phyloP scores from a whole-genome alignment of 1,284 basidiomycete genomes.

The Apiotrichum akiyoshidainum region DNA sequence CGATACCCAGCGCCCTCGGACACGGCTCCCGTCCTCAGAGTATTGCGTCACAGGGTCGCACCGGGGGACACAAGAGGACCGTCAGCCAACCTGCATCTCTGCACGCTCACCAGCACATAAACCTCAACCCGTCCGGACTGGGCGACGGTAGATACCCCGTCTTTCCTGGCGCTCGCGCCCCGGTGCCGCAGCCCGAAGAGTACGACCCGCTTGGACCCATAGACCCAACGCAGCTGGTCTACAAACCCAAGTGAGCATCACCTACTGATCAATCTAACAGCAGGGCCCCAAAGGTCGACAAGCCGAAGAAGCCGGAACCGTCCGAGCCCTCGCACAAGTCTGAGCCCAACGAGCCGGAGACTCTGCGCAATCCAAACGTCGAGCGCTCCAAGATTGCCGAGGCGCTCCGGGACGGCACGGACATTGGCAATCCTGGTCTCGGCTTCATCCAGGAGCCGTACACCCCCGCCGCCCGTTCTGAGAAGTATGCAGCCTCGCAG shows the following conservation, averaged over 20 bases:
- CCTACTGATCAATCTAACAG: neutral
- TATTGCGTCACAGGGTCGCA: neutral
- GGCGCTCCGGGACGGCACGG: neutral
- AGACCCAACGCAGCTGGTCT: neutral
- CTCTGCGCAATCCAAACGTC: neutral
- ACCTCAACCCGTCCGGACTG: neutral
- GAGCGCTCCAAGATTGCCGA: neutral
- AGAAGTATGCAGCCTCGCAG: neutral
- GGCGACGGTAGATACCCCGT: slow-evolving; percentile 36
- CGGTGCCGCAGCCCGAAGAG: neutral
- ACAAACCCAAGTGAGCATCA: neutral
- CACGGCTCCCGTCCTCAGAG: neutral
- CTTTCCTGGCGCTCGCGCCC: slow-evolving; percentile 7
- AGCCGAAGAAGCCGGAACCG: neutral
- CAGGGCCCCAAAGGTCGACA: neutral
- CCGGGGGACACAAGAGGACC: neutral
- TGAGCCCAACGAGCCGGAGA: neutral
- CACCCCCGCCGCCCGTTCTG: too few species aligned
- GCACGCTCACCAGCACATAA: neutral
- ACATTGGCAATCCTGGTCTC: neutral
- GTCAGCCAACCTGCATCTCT: slow-evolving; percentile 2
- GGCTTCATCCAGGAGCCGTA: neutral
- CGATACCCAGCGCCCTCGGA: slow-evolving; percentile 10
- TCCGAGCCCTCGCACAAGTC: neutral
- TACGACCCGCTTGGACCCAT: neutral